Conservation (phyloP, 345 rosid genomes). For the Viola odorata region DNA sequence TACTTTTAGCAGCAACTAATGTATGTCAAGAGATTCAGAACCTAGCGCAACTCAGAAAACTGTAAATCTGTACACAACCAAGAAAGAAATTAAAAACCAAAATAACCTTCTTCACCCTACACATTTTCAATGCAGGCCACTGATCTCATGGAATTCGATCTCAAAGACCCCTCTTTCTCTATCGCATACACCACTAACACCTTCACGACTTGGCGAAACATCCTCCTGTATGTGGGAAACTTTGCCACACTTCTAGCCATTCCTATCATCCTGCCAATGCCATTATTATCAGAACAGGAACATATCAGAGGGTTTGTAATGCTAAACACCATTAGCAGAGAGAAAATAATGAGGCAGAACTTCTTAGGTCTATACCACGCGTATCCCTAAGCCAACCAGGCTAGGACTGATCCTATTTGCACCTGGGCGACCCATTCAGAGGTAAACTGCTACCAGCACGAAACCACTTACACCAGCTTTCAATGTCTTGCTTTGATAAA, state of each 20-base stretch:
- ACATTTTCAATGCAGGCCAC: conserved; percentile 32
- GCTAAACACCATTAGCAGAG: no score
- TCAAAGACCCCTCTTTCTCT: conserved; percentile 33
- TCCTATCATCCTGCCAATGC: conserved; percentile 55
- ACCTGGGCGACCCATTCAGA: no score
- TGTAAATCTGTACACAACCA: background rate
- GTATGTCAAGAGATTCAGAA: background rate
- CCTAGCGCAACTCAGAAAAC: background rate
- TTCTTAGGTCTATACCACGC: no score
- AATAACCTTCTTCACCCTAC: conserved; percentile 8
- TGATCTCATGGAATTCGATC: conserved; percentile 36
- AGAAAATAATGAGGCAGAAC: no score
- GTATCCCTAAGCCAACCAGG: no score
- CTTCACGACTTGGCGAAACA: conserved; percentile 62
- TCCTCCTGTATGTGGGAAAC: conserved; percentile 67
- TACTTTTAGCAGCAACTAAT: no score
- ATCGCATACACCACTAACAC: conserved; percentile 35
- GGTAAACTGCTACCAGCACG: no score
- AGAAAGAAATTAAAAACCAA: background rate
- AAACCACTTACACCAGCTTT: no score
- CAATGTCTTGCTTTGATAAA: no score
- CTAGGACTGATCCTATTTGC: no score
- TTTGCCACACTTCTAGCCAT: conserved; percentile 56
- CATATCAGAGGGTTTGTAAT: background rate
- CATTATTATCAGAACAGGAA: background rate